Base-by-base conservation (phyloP, 495 filamentous ascomycete genomes). In the Penicillium subrubescens region DNA sequence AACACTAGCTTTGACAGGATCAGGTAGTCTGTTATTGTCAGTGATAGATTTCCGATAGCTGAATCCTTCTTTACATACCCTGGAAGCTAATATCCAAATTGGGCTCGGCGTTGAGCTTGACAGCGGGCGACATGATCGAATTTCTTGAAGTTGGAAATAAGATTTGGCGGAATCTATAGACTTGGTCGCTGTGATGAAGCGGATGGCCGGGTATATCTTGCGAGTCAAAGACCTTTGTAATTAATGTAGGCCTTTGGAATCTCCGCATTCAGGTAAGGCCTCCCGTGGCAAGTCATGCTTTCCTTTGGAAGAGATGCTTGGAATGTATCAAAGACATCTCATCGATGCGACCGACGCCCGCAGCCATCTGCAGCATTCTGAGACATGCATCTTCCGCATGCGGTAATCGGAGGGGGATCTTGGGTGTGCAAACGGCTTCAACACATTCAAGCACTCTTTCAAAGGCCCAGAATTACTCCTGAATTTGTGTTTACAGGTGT, bases 1-100 rank as follows among this genome's bases (percentile, higher is more conserved):
- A 90, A 90, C 2, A 72, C 70, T 2, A 74, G 58, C 56, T 70
- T 74, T 3, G 71, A 72, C 15, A 74, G 63, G 29, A 70, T 46
- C 39, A 74, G 54, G 23, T 68, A 74, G 50, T 74, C 71, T 74
- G 17, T 33, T 35, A n/a, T 43, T 44, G 56, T 65, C 46, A 63
- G 23, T 51, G 23, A 39, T 3, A 12, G 1, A n/a, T 46, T 23
- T 7, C 14, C 5, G 6, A 62, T 8, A 11, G 0, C 14, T 11
- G 2, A 3, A 1, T 14, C 17, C 4, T 23, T 57, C n/a, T 7
- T 31, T 3, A 50, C 62, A 14, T 17, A 73, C 71, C 71, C 61
- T 70, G 69, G 65, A 73, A 72, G 61, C 71, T 72, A 39, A 73
- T 68, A 25, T 73, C 69, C 60, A 73, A 34, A 33, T 72, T 70